Evolutionary conservation across 257 asterid species (phyloP).

Genomic region (Verbascum thapsus): DNA sequence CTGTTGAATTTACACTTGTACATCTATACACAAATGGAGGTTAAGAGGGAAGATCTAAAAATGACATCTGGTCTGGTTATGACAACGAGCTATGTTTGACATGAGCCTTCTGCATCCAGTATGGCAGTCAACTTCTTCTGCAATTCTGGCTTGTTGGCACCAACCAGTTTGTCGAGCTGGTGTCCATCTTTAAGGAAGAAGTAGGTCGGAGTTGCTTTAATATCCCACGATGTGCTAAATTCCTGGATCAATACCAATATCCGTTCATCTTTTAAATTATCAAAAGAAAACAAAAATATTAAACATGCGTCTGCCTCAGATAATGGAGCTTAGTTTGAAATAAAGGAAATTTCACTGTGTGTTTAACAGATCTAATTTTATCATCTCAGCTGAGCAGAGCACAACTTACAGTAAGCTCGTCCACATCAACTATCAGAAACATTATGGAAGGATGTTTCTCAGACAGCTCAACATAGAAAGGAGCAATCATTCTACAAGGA

Average conservation of each 20-base stretch:
- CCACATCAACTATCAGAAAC: constrained; percentile 88
- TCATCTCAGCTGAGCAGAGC: constrained; percentile 20
- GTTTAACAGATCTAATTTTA: neutral
- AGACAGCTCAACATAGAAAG: constrained; percentile 81
- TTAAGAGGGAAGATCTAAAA: neutral
- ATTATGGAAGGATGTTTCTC: constrained; percentile 72
- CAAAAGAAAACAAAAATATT: neutral
- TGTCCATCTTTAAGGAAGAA: constrained; percentile 84
- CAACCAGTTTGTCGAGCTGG: constrained; percentile 88
- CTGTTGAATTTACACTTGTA: constrained; percentile 35
- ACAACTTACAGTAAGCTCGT: constrained; percentile 79
- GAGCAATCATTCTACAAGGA: constrained; percentile 93
- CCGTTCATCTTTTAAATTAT: too few species aligned
- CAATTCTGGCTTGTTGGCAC: constrained; percentile 94
- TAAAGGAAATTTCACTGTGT: neutral
- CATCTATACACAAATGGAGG: constrained; percentile 26
- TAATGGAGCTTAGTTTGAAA: constrained; percentile 15
- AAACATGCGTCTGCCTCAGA: constrained; percentile 3
- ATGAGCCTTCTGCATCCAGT: constrained; percentile 47
- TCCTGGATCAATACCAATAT: constrained; percentile 54
- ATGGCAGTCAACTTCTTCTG: constrained; percentile 73
- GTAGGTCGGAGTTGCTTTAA: constrained; percentile 99
- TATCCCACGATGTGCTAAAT: constrained; percentile 93
- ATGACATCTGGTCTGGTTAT: neutral
- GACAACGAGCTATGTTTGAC: constrained; percentile 27